phyloP scores from a whole-genome alignment of 2,329 filamentous ascomycete genomes.

The Parastagonospora avenae region DNA sequence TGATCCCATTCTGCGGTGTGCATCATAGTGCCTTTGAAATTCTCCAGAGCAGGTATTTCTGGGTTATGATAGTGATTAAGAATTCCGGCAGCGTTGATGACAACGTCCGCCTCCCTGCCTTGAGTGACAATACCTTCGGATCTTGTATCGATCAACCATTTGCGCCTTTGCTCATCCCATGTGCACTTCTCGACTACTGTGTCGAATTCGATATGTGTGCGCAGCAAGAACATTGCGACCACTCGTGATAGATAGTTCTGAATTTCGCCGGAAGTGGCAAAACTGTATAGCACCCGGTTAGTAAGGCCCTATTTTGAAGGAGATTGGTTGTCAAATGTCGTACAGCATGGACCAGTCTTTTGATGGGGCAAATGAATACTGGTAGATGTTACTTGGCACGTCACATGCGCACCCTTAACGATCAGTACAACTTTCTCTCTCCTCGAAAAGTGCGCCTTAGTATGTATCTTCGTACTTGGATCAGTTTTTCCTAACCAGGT shows the following conservation, averaged over 20 bases:
- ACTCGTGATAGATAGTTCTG: slow-evolving; percentile 7
- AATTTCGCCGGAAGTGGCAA: slow-evolving; percentile 5
- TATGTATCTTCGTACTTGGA: slow-evolving; percentile 3
- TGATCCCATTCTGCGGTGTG: slow-evolving; percentile 12
- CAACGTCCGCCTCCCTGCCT: background rate
- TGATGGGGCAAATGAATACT: slow-evolving; percentile 10
- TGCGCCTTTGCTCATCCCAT: slow-evolving; percentile 3
- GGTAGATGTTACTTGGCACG: slow-evolving; percentile 10
- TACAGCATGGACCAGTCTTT: slow-evolving; percentile 8
- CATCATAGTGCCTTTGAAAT: slow-evolving; percentile 4
- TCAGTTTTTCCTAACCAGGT: slow-evolving; percentile 14
- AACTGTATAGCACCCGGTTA: slow-evolving; percentile 1
- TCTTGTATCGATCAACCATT: slow-evolving; percentile 6
- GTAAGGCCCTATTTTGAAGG: background rate
- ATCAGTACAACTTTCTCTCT: background rate
- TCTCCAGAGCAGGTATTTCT: slow-evolving; percentile 6
- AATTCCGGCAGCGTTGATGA: slow-evolving; percentile 3
- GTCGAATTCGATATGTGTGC: slow-evolving; percentile 4
- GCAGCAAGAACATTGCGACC: slow-evolving; percentile 3
- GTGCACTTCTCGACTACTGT: slow-evolving; percentile 3
- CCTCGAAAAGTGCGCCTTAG: background rate
- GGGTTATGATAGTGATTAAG: slow-evolving; percentile 7
- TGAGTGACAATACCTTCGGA: background rate
- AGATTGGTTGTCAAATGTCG: background rate
- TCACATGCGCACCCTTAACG: slow-evolving; percentile 7